Evolutionary conservation across 176 grass and related monocot species (phyloP), one percentile per base, ranked within the genome.

Genomic region (Olyra latifolia): DNA sequence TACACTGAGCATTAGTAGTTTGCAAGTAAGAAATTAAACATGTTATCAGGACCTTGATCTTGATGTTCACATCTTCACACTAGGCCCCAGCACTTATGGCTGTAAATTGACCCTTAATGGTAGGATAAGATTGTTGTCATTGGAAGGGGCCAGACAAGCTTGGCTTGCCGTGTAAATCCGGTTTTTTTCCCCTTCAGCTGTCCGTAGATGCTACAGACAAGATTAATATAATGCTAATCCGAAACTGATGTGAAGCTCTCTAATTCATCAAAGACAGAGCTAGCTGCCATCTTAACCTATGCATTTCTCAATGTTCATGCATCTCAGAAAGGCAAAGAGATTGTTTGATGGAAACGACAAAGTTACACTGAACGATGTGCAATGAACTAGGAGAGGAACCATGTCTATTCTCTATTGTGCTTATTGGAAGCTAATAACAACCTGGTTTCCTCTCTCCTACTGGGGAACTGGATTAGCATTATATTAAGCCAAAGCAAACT

Each of bases 251-350:
- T 41, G 42, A 61, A 70, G 32, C 23, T 62, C 46, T 41, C n/a
- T 4, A 28, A 58, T 81, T 5, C 41, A 85, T 38, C 46, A 71
- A 65, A 74, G 23, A 76, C 1, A 81, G 45, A 41, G 43, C 16
- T 41, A 72, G 38, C 46, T 66, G 82, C 60, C 64, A 80, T 83
- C 45, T 38, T 66, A 41, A 42, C 71, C 23, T 55, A 30, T 29
- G 39, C 66, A 46, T 82, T 82, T 82, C 13, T 82, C 73, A 59
- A 82, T 77, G 87, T 89, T 72, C 87, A 82, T 77, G 87, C 72
- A 85, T 82, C 46, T 6, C 8, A 29, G 48, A 58, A 69, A 30
- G 5, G 69, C 28, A 71, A 76, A 11, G 71, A 19, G 47, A 71
- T 71, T 77, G 72, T 77, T 47, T 50, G 46, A 64, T 39, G 60